Evolutionary conservation across 371 early-diverging fungal genomes (phyloP).

Genomic region (Hamiltosporidium magnivora): DNA sequence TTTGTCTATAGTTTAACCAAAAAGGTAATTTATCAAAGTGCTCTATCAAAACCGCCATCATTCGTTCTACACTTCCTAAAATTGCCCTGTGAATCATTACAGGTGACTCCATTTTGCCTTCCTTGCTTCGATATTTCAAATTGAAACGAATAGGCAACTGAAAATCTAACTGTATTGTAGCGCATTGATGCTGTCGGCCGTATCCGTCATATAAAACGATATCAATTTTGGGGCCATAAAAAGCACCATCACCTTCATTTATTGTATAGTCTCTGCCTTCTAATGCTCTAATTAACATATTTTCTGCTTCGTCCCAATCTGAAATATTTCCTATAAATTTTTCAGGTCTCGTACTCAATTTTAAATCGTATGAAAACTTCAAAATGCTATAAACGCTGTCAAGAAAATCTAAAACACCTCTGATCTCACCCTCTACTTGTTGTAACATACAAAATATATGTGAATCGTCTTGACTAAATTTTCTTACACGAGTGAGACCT

Average conservation of each 20-base stretch:
- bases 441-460: slow-evolving; percentile 85
- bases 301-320: slow-evolving; percentile 83
- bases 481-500: slow-evolving; percentile 89
- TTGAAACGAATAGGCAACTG: slow-evolving; percentile 81
- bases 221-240: slow-evolving; percentile 99
- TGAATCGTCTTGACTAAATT: slow-evolving; percentile 99
- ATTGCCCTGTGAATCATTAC: slow-evolving; percentile 97
- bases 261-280: slow-evolving; percentile 69
- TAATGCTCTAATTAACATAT: slow-evolving; percentile 61
- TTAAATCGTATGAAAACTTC: slow-evolving; percentile 66
- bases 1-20: slow-evolving; percentile 92
- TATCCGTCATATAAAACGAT: slow-evolving; percentile 85
- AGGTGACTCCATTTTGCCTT: slow-evolving; percentile 63
- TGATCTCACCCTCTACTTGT: slow-evolving; percentile 69
- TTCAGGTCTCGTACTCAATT: slow-evolving; percentile 85
- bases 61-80: slow-evolving; percentile 87
- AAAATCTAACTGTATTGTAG: slow-evolving; percentile 94
- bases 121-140: slow-evolving; percentile 65
- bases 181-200: slow-evolving; percentile 80
- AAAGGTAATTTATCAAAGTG: slow-evolving; percentile 88
- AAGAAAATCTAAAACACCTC: slow-evolving; percentile 68
- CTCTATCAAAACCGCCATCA: slow-evolving; percentile 89
- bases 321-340: slow-evolving; percentile 77
- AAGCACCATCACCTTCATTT: slow-evolving; percentile 95
- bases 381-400: slow-evolving; percentile 69